A percentile compares a stretch with the other conserved stretches of the same genome.
phyloP scores from a whole-genome alignment of 208 protist species.

The Trypanosoma brucei region DNA sequence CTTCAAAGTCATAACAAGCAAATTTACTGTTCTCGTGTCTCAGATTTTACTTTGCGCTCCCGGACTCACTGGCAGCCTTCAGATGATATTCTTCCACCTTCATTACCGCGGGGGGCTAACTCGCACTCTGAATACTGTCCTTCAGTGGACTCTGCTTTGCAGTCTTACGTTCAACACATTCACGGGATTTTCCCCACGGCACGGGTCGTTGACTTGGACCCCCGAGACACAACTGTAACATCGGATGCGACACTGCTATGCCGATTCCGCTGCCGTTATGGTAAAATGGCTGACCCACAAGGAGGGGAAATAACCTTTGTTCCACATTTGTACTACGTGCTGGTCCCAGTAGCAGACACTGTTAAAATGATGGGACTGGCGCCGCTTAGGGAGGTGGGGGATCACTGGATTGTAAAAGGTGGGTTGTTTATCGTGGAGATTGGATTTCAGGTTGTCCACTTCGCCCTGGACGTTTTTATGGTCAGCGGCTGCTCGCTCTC shows the following conservation, averaged over 20 bases:
- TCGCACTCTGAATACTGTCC: slow-evolving; percentile 17
- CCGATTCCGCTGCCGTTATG: slow-evolving; percentile 79
- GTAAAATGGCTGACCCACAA: slow-evolving; percentile 54
- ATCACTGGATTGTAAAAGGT: slow-evolving; percentile 34
- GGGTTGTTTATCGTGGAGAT: slow-evolving; percentile 82
- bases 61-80: slow-evolving; percentile 49
- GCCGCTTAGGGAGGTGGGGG: slow-evolving; percentile 9
- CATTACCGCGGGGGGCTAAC: slow-evolving; percentile 30
- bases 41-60: slow-evolving; percentile 64
- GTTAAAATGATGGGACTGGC: slow-evolving; percentile 4
- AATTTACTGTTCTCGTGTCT: slow-evolving; percentile 75
- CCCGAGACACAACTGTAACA: slow-evolving; percentile 40
- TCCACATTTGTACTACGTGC: slow-evolving; percentile 21
- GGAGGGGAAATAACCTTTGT: slow-evolving; percentile 20
- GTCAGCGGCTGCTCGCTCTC: slow-evolving; percentile 57
- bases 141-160: slow-evolving; percentile 48
- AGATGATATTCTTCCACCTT: slow-evolving; percentile 70
- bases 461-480: slow-evolving; percentile 83
- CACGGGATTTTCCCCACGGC: slow-evolving; percentile 50
- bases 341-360: slow-evolving; percentile 23
- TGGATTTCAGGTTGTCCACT: slow-evolving; percentile 84
- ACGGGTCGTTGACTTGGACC: slow-evolving; percentile 72
- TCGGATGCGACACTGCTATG: slow-evolving; percentile 64
- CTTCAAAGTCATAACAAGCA: slow-evolving; percentile 79
- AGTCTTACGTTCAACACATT: slow-evolving; percentile 63